Base-by-base conservation (phyloP, 192 early-diverging fungal species). In the Backusella morwellensis region DNA sequence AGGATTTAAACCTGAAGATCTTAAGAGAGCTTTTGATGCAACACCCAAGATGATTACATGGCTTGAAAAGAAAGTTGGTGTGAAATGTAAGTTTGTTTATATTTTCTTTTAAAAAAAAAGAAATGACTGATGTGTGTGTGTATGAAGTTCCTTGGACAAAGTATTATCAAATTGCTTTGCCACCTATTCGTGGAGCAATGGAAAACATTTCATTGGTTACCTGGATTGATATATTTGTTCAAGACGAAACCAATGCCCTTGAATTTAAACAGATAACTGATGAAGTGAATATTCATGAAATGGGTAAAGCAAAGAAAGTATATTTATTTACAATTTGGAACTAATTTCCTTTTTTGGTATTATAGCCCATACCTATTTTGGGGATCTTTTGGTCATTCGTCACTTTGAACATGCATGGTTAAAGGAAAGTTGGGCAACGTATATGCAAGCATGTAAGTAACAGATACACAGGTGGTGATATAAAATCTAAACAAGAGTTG, bases 321-420 rank as follows among this genome's bases (percentile, higher is more conserved):
- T 0, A 38, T 52, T 36, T 40, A 40, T 32, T 14, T 26, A 35
- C 14, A 5, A 66, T 32, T 66, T 42, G 34, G 23, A 41, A 66
- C 32, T 41, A 23, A 23, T 66, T 17, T 59, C 44, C 8, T 32
- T 32, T 26, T 52, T 38, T 63, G 23, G 32, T 32, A 3, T 69
- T 68, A 72, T 2, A 63, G 56, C 56, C 56, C 86, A 88, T 76
- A 86, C 85, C 3, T 89, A 88, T 77, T 89, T 89, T 74, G 88
- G 88, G 12, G 86, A 89, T 72, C 56, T 88, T 29, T 47, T 89
- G 35, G 87, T 88, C 42, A 88, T 89, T n/a, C 70, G 86, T 1
- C 82, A 88, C 76, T 89, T 89, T 81, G 88, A 89, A 66, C 88
- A 89, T 76, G 86, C 81, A 26, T 89, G 88, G 88, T 76, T 88